Evolutionary conservation across 1,284 basidiomycete genomes (phyloP).

Genomic region (Ustilago trichophora): DNA sequence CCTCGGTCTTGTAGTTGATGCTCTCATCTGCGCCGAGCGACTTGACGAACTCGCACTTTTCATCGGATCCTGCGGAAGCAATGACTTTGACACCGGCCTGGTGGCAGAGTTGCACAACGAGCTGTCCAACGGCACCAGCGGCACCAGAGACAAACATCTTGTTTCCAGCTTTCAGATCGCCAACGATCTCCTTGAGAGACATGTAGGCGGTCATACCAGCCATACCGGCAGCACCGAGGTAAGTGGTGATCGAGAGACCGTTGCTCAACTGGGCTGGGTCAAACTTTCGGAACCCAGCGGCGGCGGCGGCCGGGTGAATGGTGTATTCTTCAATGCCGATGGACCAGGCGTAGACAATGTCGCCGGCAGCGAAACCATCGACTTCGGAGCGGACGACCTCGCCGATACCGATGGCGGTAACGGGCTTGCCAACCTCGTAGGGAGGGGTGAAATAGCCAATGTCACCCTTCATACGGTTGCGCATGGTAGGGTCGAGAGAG

Average conservation of each 20-base stretch:
- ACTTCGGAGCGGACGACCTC: constrained; percentile 38
- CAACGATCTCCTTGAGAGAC: constrained; percentile 57
- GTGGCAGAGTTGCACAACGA: constrained; percentile 71
- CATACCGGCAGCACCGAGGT: constrained; percentile 66
- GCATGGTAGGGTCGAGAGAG: constrained; percentile 50
- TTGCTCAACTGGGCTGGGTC: constrained; percentile 13
- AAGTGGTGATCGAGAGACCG: constrained; percentile 51
- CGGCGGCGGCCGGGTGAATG: constrained; percentile 11
- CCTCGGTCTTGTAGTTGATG: constrained; percentile 82
- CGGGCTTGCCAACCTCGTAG: constrained; percentile 29
- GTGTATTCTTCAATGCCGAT: constrained; percentile 41
- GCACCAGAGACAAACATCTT: constrained; percentile 59
- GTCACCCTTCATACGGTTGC: constrained; percentile 49
- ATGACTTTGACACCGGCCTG: constrained; percentile 75
- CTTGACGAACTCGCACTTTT: constrained; percentile 84
- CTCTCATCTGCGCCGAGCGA: constrained; percentile 84
- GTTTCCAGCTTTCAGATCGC: constrained; percentile 48
- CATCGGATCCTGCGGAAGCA: constrained; percentile 79
- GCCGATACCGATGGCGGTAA: constrained; percentile 37
- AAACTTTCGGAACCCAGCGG: constrained; percentile 26
- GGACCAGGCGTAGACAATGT: constrained; percentile 34
- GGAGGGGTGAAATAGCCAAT: constrained; percentile 37
- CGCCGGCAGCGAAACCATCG: constrained; percentile 14
- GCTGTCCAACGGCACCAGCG: constrained; percentile 62
- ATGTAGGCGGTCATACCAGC: constrained; percentile 65